Base-by-base conservation (phyloP, 805 yeast species). In the Pichia manshurica region DNA sequence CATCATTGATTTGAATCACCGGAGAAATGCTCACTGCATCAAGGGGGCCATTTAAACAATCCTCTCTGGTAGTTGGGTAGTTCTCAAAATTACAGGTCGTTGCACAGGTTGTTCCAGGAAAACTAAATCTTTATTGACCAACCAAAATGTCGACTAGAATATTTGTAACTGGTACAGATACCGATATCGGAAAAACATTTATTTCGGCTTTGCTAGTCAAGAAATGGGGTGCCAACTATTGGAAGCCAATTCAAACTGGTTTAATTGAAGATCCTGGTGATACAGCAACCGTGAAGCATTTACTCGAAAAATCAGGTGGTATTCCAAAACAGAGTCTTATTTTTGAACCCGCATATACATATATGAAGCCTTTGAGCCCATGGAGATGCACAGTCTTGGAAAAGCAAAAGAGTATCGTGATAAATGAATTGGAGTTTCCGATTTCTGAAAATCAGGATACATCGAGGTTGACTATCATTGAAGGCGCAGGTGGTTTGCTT, bases 401-500 rank as follows among this genome's bases (percentile, higher is more conserved):
- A 38, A 37, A 42, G n/a, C 23, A 25, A 3, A 15, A 16, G 1
- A 4, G 22, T 9, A 43, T 47, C 29, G 37, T 37, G n/a, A 20
- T 47, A 4, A 22, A 33, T 4, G 7, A 21, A 9, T 5, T 47
- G 3, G 22, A 39, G 4, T 6, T 42, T 10, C 51, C 45, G 15
- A 15, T 34, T 39, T 10, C 33, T 1, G 7, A 13, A 2, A 34
- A 29, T 6, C 25, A 21, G n/a, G 3, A 8, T 5, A 5, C 7
- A 12, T 29, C 35, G 3, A 40, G n/a, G 8, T 25, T 12, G 2
- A 46, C 42, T 1, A 23, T 39, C 23, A 36, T 55, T 22, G 58
- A 55, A 48, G 58, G 58, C 23, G 58, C 58, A 12, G 58, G 58
- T 20, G 58, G 58, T 5, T 13, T 53, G 10, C 42, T 41, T 22